A percentile compares a stretch with the other conserved stretches of the same genome.
phyloP scores from a whole-genome alignment of 805 yeast species.

The Candida railenensis region DNA sequence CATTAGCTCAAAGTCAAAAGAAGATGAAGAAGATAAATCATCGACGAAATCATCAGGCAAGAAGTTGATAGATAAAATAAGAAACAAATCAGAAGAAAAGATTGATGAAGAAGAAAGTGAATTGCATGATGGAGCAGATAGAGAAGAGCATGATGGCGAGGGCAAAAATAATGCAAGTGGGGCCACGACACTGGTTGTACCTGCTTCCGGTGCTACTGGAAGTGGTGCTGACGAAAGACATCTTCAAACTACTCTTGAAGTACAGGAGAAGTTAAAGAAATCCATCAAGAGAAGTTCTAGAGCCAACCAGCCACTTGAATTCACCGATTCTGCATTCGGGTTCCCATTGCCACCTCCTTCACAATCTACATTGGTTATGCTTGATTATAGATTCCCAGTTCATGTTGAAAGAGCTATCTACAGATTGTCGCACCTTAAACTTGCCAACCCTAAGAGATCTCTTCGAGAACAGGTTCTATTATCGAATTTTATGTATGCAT shows the following conservation, averaged over 20 bases:
- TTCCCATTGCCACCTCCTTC: conserved; percentile 84
- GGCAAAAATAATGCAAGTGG: conserved; percentile 5
- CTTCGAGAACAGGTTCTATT: conserved; percentile 87
- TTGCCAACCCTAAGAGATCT: conserved; percentile 92
- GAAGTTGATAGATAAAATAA: conserved; percentile 3
- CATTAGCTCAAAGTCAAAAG: conserved; percentile 1
- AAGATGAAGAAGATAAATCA: conserved; percentile 1
- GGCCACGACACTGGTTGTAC: conserved; percentile 10
- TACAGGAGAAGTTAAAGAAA: conserved; percentile 43
- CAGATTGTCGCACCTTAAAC: conserved; percentile 84
- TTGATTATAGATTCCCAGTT: conserved; percentile 84
- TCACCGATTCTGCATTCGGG: conserved; percentile 80
- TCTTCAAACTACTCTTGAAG: conserved; percentile 33
- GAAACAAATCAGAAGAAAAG: conserved; percentile 1
- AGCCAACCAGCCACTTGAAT: conserved; percentile 47
- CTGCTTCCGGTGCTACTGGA: conserved; percentile 7
- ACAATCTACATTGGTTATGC: conserved; percentile 72
- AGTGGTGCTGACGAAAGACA: conserved; percentile 20
- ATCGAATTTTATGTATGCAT: conserved; percentile 97
- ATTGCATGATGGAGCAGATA: not conserved
- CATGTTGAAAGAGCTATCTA: conserved; percentile 97
- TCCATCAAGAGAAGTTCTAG: conserved; percentile 39
- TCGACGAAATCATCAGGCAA: conserved; percentile 1
- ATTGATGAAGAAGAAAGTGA: conserved; percentile 3
- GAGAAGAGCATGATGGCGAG: conserved; percentile 5